Base-by-base conservation (phyloP, 176 grass and related monocot species). In the Thinopyrum elongatum region DNA sequence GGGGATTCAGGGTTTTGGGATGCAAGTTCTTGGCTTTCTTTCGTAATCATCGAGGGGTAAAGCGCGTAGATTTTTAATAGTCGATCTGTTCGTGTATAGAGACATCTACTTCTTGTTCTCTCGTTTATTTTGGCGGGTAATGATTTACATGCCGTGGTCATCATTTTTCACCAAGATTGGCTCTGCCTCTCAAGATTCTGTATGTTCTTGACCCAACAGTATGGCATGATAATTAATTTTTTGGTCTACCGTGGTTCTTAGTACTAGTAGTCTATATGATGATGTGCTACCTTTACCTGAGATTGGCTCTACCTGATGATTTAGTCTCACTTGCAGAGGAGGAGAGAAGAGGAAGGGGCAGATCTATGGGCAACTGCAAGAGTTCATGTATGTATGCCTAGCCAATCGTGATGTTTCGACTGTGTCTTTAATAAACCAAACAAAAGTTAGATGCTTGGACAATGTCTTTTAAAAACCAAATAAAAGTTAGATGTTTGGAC, bases 1-100 rank as follows among this genome's bases (percentile, higher is more conserved):
- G 1, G 31, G 31, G 66, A 35, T 19, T 69, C 70, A 46, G n/a
- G 13, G 70, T 46, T 74, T 74, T 25, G n/a, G 12, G n/a, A 13
- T 46, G n/a, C 70, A 74, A 74, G 70, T 74, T 46, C 70, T 73
- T 44, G n/a, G 70, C 70, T 44, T 73, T 73, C 70, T 44, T 25
- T 42, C 35, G 0, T 23, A 72, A 38, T 70, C 33, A 12, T 38
- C 1, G 34, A 70, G 47, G 49, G 49, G 21, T 70, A 23, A 13
- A 39, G 10, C 34, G 34, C 19, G 0, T 70, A 70, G 68, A 4
- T 42, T 42, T 15, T 42, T 42, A 41, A 39, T 47, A 47, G 13
- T 71, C 69, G 10, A 25, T 22, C 22, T 41, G 69, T 0, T 72
- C 39, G 11, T 72, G 69, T 12, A 42, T 12, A 25, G 22, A 12